These are phyloP conservation scores for Metschnikowia sp. DNA, from an alignment of 805 yeast species.

Conservation along the genomic window DNA sequence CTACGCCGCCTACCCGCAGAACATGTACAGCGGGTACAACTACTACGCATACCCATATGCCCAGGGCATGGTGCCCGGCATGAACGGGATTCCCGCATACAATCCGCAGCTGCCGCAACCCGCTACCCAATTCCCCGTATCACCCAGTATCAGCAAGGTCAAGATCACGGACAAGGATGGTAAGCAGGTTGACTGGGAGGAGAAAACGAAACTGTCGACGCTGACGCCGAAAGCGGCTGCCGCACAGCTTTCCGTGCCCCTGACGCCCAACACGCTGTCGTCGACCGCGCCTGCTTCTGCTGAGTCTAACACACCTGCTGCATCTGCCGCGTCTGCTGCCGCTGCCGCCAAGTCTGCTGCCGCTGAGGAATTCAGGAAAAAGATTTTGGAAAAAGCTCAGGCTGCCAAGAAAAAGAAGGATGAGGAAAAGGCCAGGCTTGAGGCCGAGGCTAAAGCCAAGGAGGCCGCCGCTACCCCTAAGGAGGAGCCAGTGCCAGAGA, in stretches of 20 bases:
- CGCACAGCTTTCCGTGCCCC: slow-evolving; percentile 14
- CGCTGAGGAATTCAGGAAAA: slow-evolving; percentile 39
- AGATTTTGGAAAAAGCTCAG: slow-evolving; percentile 28
- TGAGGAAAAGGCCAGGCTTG: slow-evolving; percentile 13
- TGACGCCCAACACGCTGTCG: slow-evolving; percentile 8
- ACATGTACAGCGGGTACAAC: slow-evolving; percentile 14
- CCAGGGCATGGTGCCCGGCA: slow-evolving; percentile 16
- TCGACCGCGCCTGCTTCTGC: slow-evolving; percentile 13
- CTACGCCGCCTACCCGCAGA: slow-evolving; percentile 12
- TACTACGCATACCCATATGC: slow-evolving; percentile 12
- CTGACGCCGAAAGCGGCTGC: slow-evolving; percentile 35
- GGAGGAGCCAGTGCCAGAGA: neutral
- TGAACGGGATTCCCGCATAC: slow-evolving; percentile 16
- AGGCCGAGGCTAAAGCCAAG: slow-evolving; percentile 9
- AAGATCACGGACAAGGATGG: slow-evolving; percentile 44
- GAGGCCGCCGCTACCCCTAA: slow-evolving; percentile 4
- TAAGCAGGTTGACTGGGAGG: slow-evolving; percentile 40
- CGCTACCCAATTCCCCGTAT: slow-evolving; percentile 10
- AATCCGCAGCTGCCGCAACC: slow-evolving; percentile 18
- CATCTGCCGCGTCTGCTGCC: slow-evolving; percentile 16
- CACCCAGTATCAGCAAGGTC: slow-evolving; percentile 24
- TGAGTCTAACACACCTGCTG: neutral
- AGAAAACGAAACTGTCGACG: slow-evolving; percentile 30
- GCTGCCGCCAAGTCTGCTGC: slow-evolving; percentile 16
- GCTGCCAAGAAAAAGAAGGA: slow-evolving; percentile 19